Evolutionary conservation across 139 green algal species (phyloP), one percentile per base, ranked within the genome.

Genomic region (Micractinium sp.): DNA sequence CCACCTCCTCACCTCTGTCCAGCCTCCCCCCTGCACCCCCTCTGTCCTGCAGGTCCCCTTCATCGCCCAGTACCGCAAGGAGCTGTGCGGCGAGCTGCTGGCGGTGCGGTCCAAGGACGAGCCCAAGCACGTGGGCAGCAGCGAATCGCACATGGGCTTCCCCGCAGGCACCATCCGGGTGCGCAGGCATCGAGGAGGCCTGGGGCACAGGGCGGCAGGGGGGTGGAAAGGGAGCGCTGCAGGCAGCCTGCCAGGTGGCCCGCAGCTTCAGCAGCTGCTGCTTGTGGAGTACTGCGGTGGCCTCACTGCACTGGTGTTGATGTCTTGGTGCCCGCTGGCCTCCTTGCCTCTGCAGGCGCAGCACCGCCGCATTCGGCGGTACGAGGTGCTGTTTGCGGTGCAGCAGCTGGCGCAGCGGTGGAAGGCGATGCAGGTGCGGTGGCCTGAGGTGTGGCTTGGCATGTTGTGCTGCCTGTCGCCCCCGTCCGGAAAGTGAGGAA

Each of bases 31-130:
- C n/a, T 31, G 33, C 77, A 61, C 36, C 15, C 36, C 35, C n/a
- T 22, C 56, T 33, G 1, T 3, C 67, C 25, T 41, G 77, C 86
- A 90, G 86, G 36, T 98, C 36, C 95, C 96, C 12, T 93, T 95
- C 60, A 91, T 97, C 29, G 96, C 90, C 0, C 92, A 94, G 90
- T 95, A 96, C 90, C 91, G 96, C 71, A 98, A 99, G 90, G 92
- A 96, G 89, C 76, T 90, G 69, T 96, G 94, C 78, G 96, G 95
- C 9, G 93, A 96, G 89, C 95, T 99, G 91, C 91, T 99, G 88
- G 90, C 83, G 3, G 38, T 96, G 87, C 81, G 90, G 23, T 39
- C 85, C 19, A 73, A 90, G 0, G 95, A 98, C 81, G 84, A 91
- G 77, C 95, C 95, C 3, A 38, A 79, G 36, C 60, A 75, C 18